Percentiles rank a stretch among this genome's conserved stretches.
Evolutionary conservation across 1,284 basidiomycete species (phyloP).

Genomic region (Ustilago curta): DNA sequence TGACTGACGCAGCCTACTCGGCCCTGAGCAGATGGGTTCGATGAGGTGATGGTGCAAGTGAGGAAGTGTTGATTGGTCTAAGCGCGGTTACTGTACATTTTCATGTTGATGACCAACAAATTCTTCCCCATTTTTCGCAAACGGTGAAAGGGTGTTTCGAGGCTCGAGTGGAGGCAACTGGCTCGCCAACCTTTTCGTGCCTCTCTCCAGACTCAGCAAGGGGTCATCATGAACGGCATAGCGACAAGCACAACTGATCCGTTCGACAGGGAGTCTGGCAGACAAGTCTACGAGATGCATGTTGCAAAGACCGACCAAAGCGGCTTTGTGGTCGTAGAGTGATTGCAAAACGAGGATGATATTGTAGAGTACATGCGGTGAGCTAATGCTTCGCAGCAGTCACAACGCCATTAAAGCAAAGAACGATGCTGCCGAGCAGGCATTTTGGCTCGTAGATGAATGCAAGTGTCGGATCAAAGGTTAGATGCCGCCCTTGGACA

Average conservation of each 20-base stretch:
- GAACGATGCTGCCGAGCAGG: background rate
- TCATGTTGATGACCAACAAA: conserved; percentile 6
- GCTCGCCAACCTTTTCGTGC: background rate
- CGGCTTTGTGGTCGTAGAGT: background rate
- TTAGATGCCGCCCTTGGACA: conserved; percentile 51
- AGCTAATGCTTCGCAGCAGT: background rate
- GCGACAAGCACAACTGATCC: too few relatives aligned
- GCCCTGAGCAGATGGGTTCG: background rate
- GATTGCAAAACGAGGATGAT: background rate
- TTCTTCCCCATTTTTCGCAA: background rate
- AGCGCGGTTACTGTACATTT: background rate
- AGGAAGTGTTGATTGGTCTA: background rate
- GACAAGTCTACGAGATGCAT: too few relatives aligned
- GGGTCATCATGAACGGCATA: background rate
- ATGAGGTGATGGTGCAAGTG: background rate
- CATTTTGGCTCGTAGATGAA: background rate
- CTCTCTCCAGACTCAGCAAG: background rate
- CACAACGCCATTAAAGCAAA: background rate
- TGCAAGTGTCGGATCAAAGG: background rate
- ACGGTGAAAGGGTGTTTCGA: background rate
- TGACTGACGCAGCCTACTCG: too few relatives aligned
- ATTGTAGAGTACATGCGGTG: background rate
- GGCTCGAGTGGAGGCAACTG: background rate
- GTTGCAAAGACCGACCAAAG: too few relatives aligned
- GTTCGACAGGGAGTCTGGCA: too few relatives aligned